phyloP scores from a whole-genome alignment of 208 protist species.

The Wallacemonas collosoma region DNA sequence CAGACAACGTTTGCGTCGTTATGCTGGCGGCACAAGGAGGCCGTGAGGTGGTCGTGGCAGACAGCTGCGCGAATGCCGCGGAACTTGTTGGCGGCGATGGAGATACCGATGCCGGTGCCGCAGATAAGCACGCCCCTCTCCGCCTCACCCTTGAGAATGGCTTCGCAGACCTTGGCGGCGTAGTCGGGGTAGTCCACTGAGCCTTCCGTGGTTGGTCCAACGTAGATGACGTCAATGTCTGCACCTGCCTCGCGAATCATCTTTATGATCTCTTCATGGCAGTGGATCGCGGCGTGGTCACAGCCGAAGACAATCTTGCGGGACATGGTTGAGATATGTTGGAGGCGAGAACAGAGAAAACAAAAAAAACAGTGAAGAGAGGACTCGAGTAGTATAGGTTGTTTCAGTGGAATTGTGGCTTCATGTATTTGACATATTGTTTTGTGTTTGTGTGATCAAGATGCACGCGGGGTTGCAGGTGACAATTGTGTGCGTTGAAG shows the following conservation, averaged over 20 bases:
- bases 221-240: conserved; percentile 77
- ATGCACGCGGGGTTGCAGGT: too few relatives aligned
- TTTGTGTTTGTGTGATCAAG: too few relatives aligned
- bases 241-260: conserved; percentile 48
- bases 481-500: too few relatives aligned
- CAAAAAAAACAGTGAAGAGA: too few relatives aligned
- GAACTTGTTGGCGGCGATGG: conserved; percentile 95
- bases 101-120: conserved; percentile 95
- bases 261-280: conserved; percentile 67
- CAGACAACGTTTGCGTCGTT: conserved; percentile 95
- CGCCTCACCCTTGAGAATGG: conserved; percentile 59
- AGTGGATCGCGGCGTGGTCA: conserved; percentile 84
- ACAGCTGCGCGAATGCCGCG: conserved; percentile 91
- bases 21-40: conserved; percentile 81
- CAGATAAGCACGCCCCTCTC: conserved; percentile 91
- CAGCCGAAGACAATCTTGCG: conserved; percentile 81
- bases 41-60: conserved; percentile 93
- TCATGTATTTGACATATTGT: too few relatives aligned
- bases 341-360: background rate
- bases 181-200: conserved; percentile 95
- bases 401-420: too few relatives aligned
- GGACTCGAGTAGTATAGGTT: too few relatives aligned
- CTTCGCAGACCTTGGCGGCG: conserved; percentile 62
- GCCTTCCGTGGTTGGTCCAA: conserved; percentile 50
- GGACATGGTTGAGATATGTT: conserved; percentile 35